Conservation (phyloP, 305 asterid species). For the Solanum hybrid region DNA sequence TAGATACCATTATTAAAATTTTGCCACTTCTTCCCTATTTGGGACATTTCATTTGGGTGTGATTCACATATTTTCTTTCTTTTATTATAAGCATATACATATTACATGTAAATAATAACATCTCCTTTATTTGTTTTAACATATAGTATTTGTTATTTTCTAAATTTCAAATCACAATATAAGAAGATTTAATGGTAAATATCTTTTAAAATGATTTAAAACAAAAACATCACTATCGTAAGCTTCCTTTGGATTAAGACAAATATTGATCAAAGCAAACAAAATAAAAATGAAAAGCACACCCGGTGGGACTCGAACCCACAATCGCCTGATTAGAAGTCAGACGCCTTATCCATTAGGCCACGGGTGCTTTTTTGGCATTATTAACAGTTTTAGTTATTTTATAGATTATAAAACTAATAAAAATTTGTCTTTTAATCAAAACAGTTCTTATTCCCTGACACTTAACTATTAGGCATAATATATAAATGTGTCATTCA, state of each 20-base stretch:
- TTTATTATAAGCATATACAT: not conserved
- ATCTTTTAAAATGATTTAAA: not conserved
- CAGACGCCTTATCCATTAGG: conserved; percentile 98
- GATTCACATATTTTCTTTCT: not conserved
- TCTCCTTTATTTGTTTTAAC: not conserved
- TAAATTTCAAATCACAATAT: not conserved
- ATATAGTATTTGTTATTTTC: not conserved
- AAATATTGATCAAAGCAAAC: not conserved
- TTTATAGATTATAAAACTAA: not conserved
- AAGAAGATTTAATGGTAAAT: not conserved
- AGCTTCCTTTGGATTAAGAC: not conserved
- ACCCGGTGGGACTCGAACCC: conserved; percentile 86
- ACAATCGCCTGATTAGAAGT: conserved; percentile 96
- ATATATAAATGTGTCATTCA: too few relatives aligned
- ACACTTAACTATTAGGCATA: not conserved
- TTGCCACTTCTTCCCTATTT: not conserved
- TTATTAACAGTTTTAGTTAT: not conserved
- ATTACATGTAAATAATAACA: not conserved
- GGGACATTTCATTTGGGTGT: not conserved
- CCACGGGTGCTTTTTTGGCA: conserved; percentile 40
- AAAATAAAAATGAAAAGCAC: not conserved
- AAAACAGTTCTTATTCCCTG: not conserved
- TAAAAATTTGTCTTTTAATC: not conserved
- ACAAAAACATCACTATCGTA: not conserved
- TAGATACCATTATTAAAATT: not conserved